Evolutionary conservation across 345 rosid genomes (phyloP), one percentile per base, ranked within the genome.

Genomic region (Mallotus nudiflorus): DNA sequence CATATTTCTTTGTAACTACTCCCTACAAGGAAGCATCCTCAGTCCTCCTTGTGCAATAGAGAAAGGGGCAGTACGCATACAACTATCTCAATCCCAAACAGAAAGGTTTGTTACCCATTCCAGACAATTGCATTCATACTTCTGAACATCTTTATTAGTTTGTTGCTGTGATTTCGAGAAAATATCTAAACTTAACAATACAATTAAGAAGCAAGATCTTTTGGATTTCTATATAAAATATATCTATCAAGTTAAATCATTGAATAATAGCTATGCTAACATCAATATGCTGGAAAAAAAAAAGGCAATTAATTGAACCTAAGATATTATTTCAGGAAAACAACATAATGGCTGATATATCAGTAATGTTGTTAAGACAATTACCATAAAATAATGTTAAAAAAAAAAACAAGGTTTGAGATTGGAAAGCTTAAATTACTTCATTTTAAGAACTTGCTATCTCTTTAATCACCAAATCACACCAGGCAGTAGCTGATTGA

Each of bases 381-480:
- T 3, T 28, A 19, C 25, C 18, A 45, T 25, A 28, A 46, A 29
- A 48, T 27, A 27, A 65, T 45, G 33, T 13, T 0, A 27, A 25
- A 48, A 12, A 44, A 40, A 24, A 14, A 11, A 37, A 22, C 24
- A 22, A 8, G 11, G 12, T 18, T 31, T 18, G 1, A 20, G 24
- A 19, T 20, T 18, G 10, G 5, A 40, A 62, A 62, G n/a, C 31
- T 15, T 15, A 25, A 48, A 65, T 65, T 46, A 65, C 55, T 65
- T 65, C 68, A 65, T 65, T 65, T 25, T 65, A 65, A 46, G 68
- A 48, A 65, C 42, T 65, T 28, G 55, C 55, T 65, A 28, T 65
- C n/a, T 46, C 55, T 33, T 65, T 15, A 65, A 48, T 45, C 42
- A 29, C 55, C 20, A 5, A 45, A 8, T 16, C 13, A 46, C 3